Evolutionary conservation across 495 filamentous ascomycete genomes (phyloP).

Genomic region (Durotheca rogersii): DNA sequence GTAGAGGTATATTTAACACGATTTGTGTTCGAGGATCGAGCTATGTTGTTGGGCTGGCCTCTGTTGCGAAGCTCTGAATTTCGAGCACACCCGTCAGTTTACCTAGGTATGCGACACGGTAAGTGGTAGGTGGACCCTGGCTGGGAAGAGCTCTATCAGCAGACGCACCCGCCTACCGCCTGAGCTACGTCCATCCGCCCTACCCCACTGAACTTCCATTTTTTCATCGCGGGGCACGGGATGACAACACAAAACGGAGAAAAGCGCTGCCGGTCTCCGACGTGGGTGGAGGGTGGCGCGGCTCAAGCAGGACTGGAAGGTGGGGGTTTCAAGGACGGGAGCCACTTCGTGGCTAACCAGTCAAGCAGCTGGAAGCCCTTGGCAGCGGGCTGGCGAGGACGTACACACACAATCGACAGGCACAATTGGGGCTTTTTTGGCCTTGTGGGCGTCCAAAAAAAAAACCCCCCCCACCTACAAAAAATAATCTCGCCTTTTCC

Average conservation of each 20-base stretch:
- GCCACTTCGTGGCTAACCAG: background rate
- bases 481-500: conserved; percentile 13
- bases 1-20: background rate
- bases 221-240: conserved; percentile 19
- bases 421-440: conserved; percentile 29
- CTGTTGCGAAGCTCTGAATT: conserved; percentile 10
- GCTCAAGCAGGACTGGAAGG: background rate
- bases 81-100: too few relatives aligned
- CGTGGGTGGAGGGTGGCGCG: too few relatives aligned
- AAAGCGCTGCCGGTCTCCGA: conserved; percentile 13
- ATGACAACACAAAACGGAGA: conserved; percentile 22
- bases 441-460: conserved; percentile 21
- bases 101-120: too few relatives aligned
- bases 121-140: too few relatives aligned
- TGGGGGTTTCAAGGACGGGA: conserved; percentile 9
- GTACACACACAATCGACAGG: too few relatives aligned
- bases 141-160: conserved; percentile 24
- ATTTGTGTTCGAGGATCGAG: background rate
- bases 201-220: conserved; percentile 9
- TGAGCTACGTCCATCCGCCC: too few relatives aligned
- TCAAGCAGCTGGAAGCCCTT: conserved; percentile 6
- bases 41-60: conserved; percentile 5
- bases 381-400: conserved; percentile 24
- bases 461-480: too few relatives aligned
- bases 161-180: conserved; percentile 17